Base-by-base conservation (phyloP, 306 rosid genomes). In the Citrullus colocynthis region DNA sequence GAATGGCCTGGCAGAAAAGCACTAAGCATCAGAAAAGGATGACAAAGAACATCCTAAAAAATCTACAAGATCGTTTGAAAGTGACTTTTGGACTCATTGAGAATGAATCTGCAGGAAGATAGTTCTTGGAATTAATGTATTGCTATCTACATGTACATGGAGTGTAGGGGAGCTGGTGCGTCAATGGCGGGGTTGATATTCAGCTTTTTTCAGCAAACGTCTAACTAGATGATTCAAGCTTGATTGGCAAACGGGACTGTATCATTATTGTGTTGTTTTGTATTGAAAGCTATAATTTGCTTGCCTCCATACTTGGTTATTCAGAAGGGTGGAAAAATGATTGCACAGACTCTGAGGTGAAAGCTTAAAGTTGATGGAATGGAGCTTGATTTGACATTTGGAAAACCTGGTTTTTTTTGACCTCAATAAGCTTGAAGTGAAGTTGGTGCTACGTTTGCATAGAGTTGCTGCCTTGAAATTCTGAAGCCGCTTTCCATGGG, bases 1-100 rank as follows among this genome's bases (percentile, higher is more conserved):
- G 97, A 80, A 83, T 89, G 77, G 97, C 90, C 64, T 96, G 99
- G 99, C 91, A 88, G 79, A 96, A 96, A 87, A 79, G 88, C 85
- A 82, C 98, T 14, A 89, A 84, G 88, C 88, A 88, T 69, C 90
- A 86, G 86, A 96, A 89, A 84, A 89, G 89, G 84, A 89, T 89
- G 58, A 81, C 93, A 4, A 92, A 91, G 85, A 92, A 88, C 79
- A 86, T 96, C 84, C 78, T 85, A 9, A 85, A 89, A 86, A 88
- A 87, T 86, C 88, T 85, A 56, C 82, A 78, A 69, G 85, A 80
- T 69, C 86, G 85, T 72, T 76, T 85, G 78, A 84, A 92, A 85
- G 81, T 81, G 18, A 83, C 84, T 30, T 83, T 88, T 57, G 32
- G 83, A 71, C 72, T 83, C 67, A 81, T 87, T 73, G 99, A 96